These are phyloP conservation scores for Dryadomyces quercivorus DNA, from an alignment of 2,329 filamentous ascomycete genomes.

Conservation along the genomic window DNA sequence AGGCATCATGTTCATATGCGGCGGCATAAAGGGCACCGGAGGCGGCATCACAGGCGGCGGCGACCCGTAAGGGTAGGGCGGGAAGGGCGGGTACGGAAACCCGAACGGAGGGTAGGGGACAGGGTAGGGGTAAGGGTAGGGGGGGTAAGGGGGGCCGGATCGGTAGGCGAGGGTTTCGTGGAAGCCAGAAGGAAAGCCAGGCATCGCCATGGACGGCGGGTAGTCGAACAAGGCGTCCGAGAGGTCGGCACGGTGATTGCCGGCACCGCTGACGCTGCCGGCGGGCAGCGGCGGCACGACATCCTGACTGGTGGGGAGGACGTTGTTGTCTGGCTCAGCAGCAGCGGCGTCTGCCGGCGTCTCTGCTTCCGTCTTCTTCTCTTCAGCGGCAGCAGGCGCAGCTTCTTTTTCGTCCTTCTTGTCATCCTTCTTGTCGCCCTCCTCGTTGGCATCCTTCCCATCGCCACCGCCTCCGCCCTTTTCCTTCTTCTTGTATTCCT, in stretches of 20 bases:
- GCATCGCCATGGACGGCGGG: not conserved
- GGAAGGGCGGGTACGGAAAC: not conserved
- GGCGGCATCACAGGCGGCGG: not conserved
- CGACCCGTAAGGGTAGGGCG: not conserved
- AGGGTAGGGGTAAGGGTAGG: not conserved
- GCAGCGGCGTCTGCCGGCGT: not conserved
- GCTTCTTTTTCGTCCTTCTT: not conserved
- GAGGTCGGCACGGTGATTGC: not conserved
- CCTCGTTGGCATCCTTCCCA: not conserved
- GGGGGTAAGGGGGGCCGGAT: not conserved
- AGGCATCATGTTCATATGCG: not conserved
- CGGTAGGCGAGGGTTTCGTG: not conserved
- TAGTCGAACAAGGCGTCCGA: too few species aligned
- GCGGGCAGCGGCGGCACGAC: not conserved
- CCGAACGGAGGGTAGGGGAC: not conserved
- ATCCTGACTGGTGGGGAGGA: not conserved
- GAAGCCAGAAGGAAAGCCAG: not conserved
- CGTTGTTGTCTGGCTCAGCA: not conserved
- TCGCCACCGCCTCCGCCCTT: not conserved
- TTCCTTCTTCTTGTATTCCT: not conserved
- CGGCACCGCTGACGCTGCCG: not conserved
- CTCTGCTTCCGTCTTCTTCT: not conserved
- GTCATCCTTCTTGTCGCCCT: not conserved
- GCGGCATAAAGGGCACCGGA: not conserved
- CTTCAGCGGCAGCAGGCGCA: not conserved